Base-by-base conservation (phyloP, 352 stramenopile genomes). In the Phytopythium oedochilum region DNA sequence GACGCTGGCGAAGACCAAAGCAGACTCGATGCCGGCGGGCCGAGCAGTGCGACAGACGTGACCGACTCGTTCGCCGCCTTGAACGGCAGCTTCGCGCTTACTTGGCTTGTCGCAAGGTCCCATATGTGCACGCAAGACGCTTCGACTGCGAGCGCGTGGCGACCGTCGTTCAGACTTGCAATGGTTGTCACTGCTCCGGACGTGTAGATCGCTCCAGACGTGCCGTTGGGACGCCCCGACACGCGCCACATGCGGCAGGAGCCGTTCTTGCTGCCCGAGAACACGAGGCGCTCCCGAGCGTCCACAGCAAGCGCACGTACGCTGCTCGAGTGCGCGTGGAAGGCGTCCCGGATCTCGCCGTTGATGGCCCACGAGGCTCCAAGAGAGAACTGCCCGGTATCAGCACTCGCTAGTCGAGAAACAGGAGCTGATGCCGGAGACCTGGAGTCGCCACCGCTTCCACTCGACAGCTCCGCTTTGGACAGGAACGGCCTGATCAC, bases 251-350 rank as follows among this genome's bases (percentile, higher is more conserved):
- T 73, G 6, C 82, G 75, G 44, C 82, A 89, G 2, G 77, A 84
- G n/a, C 79, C 79, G 22, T 84, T 83, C 42, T 86, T 87, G 45
- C 75, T 89, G n/a, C 75, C 82, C 1, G 82, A 84, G 44, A 89
- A 59, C 9, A 86, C 54, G 20, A 92, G 29, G 12, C 85, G 67
- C 60, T 92, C 77, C n/a, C 85, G 64, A 8, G 59, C 38, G 29
- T 89, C 79, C 25, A 89, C 75, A 39, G 58, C 72, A 4, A 89
- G 60, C 7, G 66, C 72, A 11, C 75, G 75, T 7, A 87, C 75
- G 6, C 55, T 59, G 44, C 77, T 92, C 2, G 78, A 88, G 57
- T 92, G 82, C 0, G 77, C 82, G 48, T 84, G 78, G 22, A 89
- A 73, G 0, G 60, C 75, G 55, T 83, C 66, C 1, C 70, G 73